These are phyloP conservation scores for Elsinoe ampelina DNA, from an alignment of 2,329 filamentous ascomycete species.

Conservation along the genomic window DNA sequence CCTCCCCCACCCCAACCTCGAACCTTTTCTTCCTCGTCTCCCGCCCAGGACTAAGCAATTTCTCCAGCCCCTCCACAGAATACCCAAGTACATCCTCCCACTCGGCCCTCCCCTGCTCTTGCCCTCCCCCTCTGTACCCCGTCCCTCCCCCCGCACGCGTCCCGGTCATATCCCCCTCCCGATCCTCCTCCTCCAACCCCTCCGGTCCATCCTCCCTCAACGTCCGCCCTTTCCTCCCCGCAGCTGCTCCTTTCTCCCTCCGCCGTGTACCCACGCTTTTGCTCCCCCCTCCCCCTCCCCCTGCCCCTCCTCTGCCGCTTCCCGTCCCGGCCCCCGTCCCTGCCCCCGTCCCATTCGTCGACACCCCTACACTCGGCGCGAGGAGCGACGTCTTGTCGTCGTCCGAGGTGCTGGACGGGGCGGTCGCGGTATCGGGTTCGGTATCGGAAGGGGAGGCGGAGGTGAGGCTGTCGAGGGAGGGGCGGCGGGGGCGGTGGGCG, in stretches of 20 bases:
- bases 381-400: slow-evolving; percentile 11
- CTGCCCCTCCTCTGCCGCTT: background rate
- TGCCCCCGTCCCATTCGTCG: too few species aligned
- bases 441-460: background rate
- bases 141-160: background rate
- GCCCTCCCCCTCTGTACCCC: background rate
- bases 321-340: background rate
- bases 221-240: slow-evolving; percentile 11
- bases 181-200: slow-evolving; percentile 17
- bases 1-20: slow-evolving; percentile 69
- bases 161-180: slow-evolving; percentile 1
- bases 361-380: background rate
- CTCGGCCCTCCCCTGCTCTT: slow-evolving; percentile 12
- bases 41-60: slow-evolving; percentile 64
- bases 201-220: slow-evolving; percentile 17
- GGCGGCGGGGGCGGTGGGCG: slow-evolving; percentile 57
- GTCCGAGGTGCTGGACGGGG: slow-evolving; percentile 12
- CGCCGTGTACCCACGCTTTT: background rate
- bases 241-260: background rate
- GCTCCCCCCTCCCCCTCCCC: background rate
- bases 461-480: slow-evolving; percentile 33
- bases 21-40: slow-evolving; percentile 75
- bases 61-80: slow-evolving; percentile 67
- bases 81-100: slow-evolving; percentile 70
- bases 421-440: background rate